Percentiles rank a stretch among this genome's conserved stretches.
Evolutionary conservation across 1,284 basidiomycete species (phyloP).

Genomic region (Tilletia caries): DNA sequence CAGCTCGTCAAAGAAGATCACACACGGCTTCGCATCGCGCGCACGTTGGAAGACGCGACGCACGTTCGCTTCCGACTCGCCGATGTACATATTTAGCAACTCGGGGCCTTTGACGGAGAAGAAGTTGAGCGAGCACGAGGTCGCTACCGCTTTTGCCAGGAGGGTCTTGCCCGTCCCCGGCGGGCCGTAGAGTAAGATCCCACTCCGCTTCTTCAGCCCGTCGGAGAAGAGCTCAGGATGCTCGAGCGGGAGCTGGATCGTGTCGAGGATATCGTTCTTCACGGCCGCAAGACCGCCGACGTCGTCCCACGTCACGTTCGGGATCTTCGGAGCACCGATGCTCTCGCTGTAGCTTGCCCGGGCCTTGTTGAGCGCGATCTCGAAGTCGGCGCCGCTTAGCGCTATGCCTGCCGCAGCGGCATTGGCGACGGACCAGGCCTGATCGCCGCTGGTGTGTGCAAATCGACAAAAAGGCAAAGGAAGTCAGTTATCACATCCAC

Average conservation of each 20-base stretch:
- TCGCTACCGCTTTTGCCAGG: constrained; percentile 66
- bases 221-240: constrained; percentile 88
- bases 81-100: constrained; percentile 58
- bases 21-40: constrained; percentile 57
- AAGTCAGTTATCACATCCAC: constrained; percentile 18
- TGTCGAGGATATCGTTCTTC: constrained; percentile 92
- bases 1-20: constrained; percentile 58
- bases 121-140: constrained; percentile 58
- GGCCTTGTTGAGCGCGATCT: constrained; percentile 70
- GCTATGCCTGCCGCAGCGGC: constrained; percentile 60
- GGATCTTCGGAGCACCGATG: constrained; percentile 95
- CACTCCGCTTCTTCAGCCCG: constrained; percentile 92
- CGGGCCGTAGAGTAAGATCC: constrained; percentile 58
- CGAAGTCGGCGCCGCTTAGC: constrained; percentile 69
- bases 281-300: constrained; percentile 86
- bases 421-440: constrained; percentile 18
- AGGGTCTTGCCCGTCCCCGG: constrained; percentile 58
- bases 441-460: not conserved
- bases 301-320: constrained; percentile 95
- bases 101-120: constrained; percentile 58
- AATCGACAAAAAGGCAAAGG: not conserved
- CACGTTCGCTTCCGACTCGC: constrained; percentile 58
- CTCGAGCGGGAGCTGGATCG: constrained; percentile 90
- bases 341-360: constrained; percentile 79
- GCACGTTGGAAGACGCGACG: constrained; percentile 57